Percentiles rank a stretch among this genome's conserved stretches.
phyloP scores from a whole-genome alignment of 2,329 filamentous ascomycete genomes.

The Endoconidiophora laricicola region DNA sequence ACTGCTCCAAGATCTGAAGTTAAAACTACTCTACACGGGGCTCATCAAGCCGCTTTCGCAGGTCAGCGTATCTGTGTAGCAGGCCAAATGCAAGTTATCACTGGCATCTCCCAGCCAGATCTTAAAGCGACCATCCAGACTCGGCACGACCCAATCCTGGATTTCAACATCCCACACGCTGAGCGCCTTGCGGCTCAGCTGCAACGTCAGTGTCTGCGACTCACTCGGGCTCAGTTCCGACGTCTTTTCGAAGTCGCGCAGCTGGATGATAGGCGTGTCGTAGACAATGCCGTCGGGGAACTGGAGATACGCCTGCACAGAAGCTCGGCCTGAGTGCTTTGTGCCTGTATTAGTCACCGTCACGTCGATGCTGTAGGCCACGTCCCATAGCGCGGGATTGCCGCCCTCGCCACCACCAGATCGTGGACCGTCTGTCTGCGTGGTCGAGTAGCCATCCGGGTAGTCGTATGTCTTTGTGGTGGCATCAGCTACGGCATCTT shows the following conservation, averaged over 20 bases:
- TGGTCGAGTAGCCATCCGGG: constrained; percentile 45
- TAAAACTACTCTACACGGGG: background rate
- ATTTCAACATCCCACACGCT: constrained; percentile 53
- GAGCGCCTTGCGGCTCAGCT: constrained; percentile 49
- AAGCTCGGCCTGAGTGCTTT: constrained; percentile 26
- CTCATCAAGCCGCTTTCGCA: constrained; percentile 16
- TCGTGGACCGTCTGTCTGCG: constrained; percentile 26
- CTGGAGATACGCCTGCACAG: constrained; percentile 30
- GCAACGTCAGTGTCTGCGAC: constrained; percentile 35
- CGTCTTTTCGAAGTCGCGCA: constrained; percentile 60
- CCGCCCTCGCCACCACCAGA: constrained; percentile 56
- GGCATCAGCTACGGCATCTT: constrained; percentile 24
- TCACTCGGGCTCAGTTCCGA: constrained; percentile 34
- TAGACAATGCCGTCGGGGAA: constrained; percentile 23
- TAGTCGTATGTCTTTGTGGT: constrained; percentile 36
- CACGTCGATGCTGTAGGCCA: constrained; percentile 26
- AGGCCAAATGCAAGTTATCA: constrained; percentile 20
- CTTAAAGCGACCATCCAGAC: constrained; percentile 22
- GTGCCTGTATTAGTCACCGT: constrained; percentile 37
- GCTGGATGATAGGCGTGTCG: constrained; percentile 51
- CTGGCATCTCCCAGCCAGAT: constrained; percentile 26
- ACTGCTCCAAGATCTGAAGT: too few species aligned
- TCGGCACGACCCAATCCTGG: constrained; percentile 50
- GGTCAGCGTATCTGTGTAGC: constrained; percentile 17
- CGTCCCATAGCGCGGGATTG: constrained; percentile 47